Evolutionary conservation across 148 eudicot species (phyloP), one percentile per base, ranked within the genome.

Genomic region (Drosera capensis): DNA sequence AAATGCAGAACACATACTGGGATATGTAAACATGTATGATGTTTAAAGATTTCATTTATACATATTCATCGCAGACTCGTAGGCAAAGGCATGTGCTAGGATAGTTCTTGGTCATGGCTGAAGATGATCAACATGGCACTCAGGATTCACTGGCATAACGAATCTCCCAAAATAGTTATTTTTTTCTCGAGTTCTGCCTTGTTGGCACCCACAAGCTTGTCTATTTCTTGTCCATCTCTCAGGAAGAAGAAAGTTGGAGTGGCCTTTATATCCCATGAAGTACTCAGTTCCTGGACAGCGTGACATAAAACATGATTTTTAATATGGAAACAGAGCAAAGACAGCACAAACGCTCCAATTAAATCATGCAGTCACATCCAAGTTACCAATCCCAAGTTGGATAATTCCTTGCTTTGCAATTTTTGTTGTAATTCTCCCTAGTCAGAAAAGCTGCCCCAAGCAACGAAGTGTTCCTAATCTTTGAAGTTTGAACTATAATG

Each of bases 161-260:
- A 53, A 45, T 90, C 93, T 51, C 45, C 52, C 29, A 71, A 20
- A 30, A 82, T 59, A 31, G 59, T 68, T 40, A 90, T 49, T 77
- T 84, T 90, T 69, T 71, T 90, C 57, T 60, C 75, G 44, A 90
- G 67, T 72, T 90, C 99, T 0, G 79, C 78, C 63, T 84, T 84
- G 68, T 90, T 90, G 51, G 95, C 90, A 26, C 99, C 99, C 8
- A 90, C 99, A 15, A 90, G 82, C 49, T 90, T 90, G 62, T 90
- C 99, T 16, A 90, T 47, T 60, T 90, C 82, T 44, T 78, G 68
- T 39, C 95, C 99, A 46, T 80, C 82, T 67, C 67, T 75, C 7
- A 90, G 79, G 66, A 90, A 90, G 76, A 90, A 90, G 85, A 84
- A 90, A 20, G 95, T 90, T 19, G 99, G 99, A 37, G 99, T 90